Base-by-base conservation (phyloP, 2,329 filamentous ascomycete genomes). In the Botrytis byssoidea region DNA sequence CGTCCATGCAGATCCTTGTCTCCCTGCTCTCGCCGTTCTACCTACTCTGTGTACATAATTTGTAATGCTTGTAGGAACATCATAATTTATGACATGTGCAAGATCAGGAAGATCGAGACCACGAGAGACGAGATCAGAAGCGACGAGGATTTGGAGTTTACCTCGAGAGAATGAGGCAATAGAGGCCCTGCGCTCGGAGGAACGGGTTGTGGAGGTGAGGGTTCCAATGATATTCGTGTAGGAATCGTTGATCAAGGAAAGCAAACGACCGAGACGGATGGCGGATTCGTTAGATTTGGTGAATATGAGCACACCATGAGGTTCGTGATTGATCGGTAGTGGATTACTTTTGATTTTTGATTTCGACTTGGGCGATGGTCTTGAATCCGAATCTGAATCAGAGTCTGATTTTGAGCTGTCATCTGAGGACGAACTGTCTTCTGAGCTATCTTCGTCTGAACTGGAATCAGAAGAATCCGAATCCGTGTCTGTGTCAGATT, bases 11-110 rank as follows among this genome's bases (percentile, higher is more conserved):
- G 90, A 87, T 1, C 95, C 95, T 1, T 84, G 77, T 72, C 90
- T 89, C 1, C 92, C 94, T 0, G 93, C 96, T 81, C 95, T 88
- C 0, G 95, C 95, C 0, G 95, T 98, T 73, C 96, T 90, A 55
- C 96, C 95, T 2, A 98, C 94, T 59, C 96, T 91, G 82, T 98
- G 96, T 7, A 98, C 90, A 79, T 98, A 98, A 37, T 90, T 92
- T 9, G 92, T 92, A 48, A 94, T 85, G 79, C 91, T 95, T 7
- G 90, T 88, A 0, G 95, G 95, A 70, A 98, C 87, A 81, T 98
- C 95, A 85, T 98, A 98, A 84, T 97, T 98, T 83, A 98, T 86
- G 65, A 98, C 94, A 80, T 97, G 93, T 51, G 91, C 90, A 65
- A 98, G 88, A 65, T 89, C 87, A 0, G 90, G 89, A 20, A 97